Base-by-base conservation (phyloP, 1,284 basidiomycete species). In the Moesziomyces sp. region DNA sequence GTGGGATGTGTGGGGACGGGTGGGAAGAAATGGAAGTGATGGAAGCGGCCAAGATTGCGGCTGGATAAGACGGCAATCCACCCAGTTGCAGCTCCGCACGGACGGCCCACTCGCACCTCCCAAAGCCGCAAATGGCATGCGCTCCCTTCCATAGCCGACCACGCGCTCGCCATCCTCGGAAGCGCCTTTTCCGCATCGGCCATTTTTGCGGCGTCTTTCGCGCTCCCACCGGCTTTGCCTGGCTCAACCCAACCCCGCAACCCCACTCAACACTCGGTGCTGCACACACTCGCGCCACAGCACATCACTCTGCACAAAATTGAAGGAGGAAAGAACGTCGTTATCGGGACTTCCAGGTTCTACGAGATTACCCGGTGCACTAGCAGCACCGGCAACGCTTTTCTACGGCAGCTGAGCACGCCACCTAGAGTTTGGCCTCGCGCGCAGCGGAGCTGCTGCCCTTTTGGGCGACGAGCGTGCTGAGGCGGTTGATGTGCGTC, bases 401-500 rank as follows among this genome's bases (percentile, higher is more conserved):
- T 34, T 34, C 30, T 34, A 34, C 30, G 11, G 30, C 30, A 13
- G 43, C 43, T 23, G 19, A 10, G 0, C 11, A 35, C 4, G 10
- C 28, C 8, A 34, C 61, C 58, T 67, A 74, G 42, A 74, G 62
- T 53, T 74, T 69, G 4, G 66, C 48, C 13, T 46, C 52, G 21
- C 72, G 66, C 46, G 45, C 62, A n/a, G 62, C 52, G 9, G 53
- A 23, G 47, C 43, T 60, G 59, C 72, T 70, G 16, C 55, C 55
- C 52, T 63, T 69, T 13, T 70, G 67, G 46, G 66, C 63, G 3
- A 71, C 70, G 14, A 77, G 58, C 18, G 54, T 16, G 53, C 63
- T 56, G 34, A 79, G 26, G 3, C 69, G 54, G 38, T 85, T 86
- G 58, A 95, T 90, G 60, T 90, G 87, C 52, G 88, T 88, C 84